These are phyloP conservation scores for Aspergillus eucalypticola DNA, from an alignment of 2,329 filamentous ascomycete genomes.

Conservation along the genomic window DNA sequence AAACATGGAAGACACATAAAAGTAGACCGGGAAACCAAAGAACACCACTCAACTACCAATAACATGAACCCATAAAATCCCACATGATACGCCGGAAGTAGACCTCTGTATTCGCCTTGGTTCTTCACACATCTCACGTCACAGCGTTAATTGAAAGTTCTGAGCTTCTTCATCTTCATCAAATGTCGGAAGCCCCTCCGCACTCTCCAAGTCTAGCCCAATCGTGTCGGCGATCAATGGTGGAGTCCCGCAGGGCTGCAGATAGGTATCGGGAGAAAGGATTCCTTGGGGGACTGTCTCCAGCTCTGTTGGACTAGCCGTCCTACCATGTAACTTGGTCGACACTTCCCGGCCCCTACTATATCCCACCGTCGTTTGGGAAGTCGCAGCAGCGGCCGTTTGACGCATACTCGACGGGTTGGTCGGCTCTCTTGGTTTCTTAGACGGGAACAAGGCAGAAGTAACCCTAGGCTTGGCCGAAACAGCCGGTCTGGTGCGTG, in stretches of 20 bases:
- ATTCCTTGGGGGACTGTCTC: conserved; percentile 27
- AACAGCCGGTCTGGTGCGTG: conserved; percentile 33
- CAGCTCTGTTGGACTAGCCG: conserved; percentile 24
- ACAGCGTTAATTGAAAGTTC: conserved; percentile 45
- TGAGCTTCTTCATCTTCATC: conserved; percentile 41
- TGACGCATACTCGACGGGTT: conserved; percentile 59
- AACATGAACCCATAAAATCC: background rate
- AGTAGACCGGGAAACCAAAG: background rate
- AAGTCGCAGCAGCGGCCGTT: conserved; percentile 65
- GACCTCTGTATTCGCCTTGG: background rate
- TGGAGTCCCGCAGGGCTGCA: conserved; percentile 45
- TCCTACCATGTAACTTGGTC: conserved; percentile 31
- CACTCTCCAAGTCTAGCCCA: conserved; percentile 33
- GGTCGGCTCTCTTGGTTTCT: conserved; percentile 48
- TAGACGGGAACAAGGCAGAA: conserved; percentile 35
- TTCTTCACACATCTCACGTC: conserved; percentile 8
- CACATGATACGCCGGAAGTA: background rate
- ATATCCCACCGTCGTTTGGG: conserved; percentile 82
- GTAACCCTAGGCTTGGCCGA: conserved; percentile 36
- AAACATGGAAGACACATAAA: background rate
- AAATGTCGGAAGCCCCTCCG: conserved; percentile 33
- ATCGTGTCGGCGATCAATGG: conserved; percentile 48
- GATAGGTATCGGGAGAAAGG: conserved; percentile 45
- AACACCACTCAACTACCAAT: background rate
- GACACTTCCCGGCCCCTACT: conserved; percentile 65